Percentiles rank a stretch among this genome's conserved stretches.
These are phyloP conservation scores for Alternaria brassicicola DNA, from an alignment of 2,329 filamentous ascomycete species.

Conservation along the genomic window DNA sequence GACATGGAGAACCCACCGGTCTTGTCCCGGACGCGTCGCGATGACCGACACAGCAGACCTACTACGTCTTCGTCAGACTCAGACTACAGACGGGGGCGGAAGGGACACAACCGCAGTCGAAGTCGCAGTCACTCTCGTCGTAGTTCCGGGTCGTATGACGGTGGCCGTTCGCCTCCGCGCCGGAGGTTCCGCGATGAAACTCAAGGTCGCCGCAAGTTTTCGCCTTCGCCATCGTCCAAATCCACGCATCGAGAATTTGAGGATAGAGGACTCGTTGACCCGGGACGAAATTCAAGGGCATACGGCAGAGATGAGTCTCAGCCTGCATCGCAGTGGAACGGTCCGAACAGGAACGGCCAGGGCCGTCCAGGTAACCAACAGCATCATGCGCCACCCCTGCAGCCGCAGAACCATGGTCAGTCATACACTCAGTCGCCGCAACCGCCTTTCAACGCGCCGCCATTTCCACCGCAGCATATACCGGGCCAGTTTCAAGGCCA, in stretches of 20 bases:
- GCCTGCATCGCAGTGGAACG: conserved; percentile 18
- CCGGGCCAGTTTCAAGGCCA: conserved; percentile 27
- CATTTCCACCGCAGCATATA: conserved; percentile 25
- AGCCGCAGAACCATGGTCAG: conserved; percentile 11
- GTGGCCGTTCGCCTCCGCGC: conserved; percentile 9
- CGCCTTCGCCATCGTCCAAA: conserved; percentile 3
- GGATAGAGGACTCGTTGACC: conserved; percentile 11
- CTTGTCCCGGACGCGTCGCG: conserved; percentile 12
- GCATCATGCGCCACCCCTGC: conserved; percentile 10
- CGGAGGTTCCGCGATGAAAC: conserved; percentile 21
- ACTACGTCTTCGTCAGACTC: conserved; percentile 18
- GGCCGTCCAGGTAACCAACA: conserved; percentile 12
- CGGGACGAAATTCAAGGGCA: conserved; percentile 14
- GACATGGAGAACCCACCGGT: conserved; percentile 7
- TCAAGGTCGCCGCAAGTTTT: conserved; percentile 17
- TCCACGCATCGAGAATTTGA: conserved; percentile 7
- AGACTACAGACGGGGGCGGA: conserved; percentile 18
- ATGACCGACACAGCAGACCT: conserved; percentile 17
- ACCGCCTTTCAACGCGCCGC: conserved; percentile 24
- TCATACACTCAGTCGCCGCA: conserved; percentile 19
- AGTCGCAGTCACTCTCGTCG: conserved; percentile 21
- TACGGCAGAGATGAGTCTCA: conserved; percentile 15
- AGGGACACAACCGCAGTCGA: conserved; percentile 16
- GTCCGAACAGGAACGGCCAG: conserved; percentile 7
- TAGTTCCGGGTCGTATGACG: conserved; percentile 25